Evolutionary conservation across 2,329 filamentous ascomycete genomes (phyloP).

Genomic region (Trichoderma sp.): DNA sequence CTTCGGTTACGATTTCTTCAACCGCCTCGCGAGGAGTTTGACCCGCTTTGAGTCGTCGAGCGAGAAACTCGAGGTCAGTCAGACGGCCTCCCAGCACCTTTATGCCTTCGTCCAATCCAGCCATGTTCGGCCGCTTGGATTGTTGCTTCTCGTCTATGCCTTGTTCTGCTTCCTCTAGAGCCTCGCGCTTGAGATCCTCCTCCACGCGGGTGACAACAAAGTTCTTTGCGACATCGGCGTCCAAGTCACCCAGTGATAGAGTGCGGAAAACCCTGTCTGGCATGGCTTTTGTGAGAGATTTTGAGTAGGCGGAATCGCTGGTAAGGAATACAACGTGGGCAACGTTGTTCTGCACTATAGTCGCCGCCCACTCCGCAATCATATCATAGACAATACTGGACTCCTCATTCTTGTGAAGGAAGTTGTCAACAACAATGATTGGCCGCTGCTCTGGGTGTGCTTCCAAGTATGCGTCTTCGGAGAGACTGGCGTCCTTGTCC

Average conservation of each 20-base stretch:
- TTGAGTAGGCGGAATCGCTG: constrained; percentile 84
- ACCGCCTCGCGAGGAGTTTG: constrained; percentile 82
- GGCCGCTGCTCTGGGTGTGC: constrained; percentile 82
- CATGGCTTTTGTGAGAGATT: constrained; percentile 81
- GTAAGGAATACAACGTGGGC: constrained; percentile 96
- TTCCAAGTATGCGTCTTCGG: constrained; percentile 86
- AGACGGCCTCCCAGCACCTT: constrained; percentile 83
- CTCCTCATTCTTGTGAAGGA: constrained; percentile 76
- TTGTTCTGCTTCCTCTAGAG: constrained; percentile 36
- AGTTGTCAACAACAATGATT: constrained; percentile 90
- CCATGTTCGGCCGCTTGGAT: constrained; percentile 52
- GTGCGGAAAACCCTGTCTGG: constrained; percentile 90
- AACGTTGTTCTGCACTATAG: constrained; percentile 81
- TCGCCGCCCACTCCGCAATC: constrained; percentile 86
- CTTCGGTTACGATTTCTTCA: constrained; percentile 85
- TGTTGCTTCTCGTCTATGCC: constrained; percentile 36
- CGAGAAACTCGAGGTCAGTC: constrained; percentile 93
- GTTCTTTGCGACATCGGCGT: constrained; percentile 81
- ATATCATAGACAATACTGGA: constrained; percentile 72
- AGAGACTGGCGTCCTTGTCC: constrained; percentile 72
- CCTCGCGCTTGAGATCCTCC: constrained; percentile 45
- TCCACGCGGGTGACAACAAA: constrained; percentile 86
- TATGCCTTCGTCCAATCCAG: constrained; percentile 80
- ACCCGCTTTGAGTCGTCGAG: constrained; percentile 84
- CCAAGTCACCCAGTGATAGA: constrained; percentile 83